Percentiles rank a stretch among this genome's conserved stretches.
These are phyloP conservation scores for Alternaria angustiovoidea DNA, from an alignment of 2,329 filamentous ascomycete genomes.

Conservation along the genomic window DNA sequence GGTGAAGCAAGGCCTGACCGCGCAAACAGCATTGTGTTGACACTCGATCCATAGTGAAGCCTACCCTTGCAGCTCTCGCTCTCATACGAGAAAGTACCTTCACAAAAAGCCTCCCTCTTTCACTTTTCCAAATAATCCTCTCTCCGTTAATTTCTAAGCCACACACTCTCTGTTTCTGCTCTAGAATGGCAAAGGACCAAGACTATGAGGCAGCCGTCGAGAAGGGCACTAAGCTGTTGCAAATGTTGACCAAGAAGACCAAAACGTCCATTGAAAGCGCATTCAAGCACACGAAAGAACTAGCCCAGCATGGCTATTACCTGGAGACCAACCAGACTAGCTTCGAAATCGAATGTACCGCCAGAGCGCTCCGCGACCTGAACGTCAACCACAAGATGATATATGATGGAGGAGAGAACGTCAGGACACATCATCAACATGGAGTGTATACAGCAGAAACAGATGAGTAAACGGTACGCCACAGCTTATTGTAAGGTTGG, in stretches of 20 bases:
- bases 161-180: too few relatives aligned
- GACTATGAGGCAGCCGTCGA: constrained; percentile 2
- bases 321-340: neutral
- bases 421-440: neutral
- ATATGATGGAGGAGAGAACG: neutral
- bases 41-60: neutral
- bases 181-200: neutral
- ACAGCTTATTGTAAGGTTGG: accelerated
- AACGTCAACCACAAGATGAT: neutral
- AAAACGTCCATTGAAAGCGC: neutral
- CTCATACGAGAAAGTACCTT: neutral
- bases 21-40: neutral
- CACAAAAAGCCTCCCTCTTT: neutral
- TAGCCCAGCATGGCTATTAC: neutral
- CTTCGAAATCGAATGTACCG: neutral
- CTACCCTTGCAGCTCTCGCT: neutral
- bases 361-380: neutral
- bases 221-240: constrained; percentile 1
- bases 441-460: neutral
- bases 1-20: neutral
- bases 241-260: neutral
- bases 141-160: neutral
- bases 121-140: neutral
- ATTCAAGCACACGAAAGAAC: neutral
- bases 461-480: neutral